Base-by-base conservation (phyloP, 202 grass and related monocot genomes). In the Alloteropsis angusta region DNA sequence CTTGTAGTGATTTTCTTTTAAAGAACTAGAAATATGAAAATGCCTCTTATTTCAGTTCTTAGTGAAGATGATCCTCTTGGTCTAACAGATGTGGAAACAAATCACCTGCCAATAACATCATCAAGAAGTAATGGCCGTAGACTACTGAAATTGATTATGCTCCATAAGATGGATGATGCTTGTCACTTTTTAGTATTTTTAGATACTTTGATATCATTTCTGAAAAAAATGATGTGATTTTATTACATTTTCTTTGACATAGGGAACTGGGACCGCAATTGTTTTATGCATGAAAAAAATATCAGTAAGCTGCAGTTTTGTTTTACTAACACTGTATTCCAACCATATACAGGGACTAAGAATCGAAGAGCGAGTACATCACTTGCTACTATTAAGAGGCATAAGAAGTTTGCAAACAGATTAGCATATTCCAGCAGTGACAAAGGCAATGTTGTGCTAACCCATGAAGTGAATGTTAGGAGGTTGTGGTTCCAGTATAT, bases 401-500 rank as follows among this genome's bases (percentile, higher is more conserved):
- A 50, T 72, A 56, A 71, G 68, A 65, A 80, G 54, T 68, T 75
- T 65, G 62, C 57, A 75, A 65, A 74, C 50, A 56, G 30, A 81
- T 79, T 62, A 71, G 28, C 54, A 79, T 47, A 34, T 79, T 73
- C 60, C 67, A 54, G 36, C 28, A 78, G 43, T 28, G 36, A 75
- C 73, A 57, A 88, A 80, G 47, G 65, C 34, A 60, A 68, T 80
- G 59, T 49, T 72, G 55, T 70, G 75, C 74, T 60, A 85, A 61
- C 53, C 44, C 68, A 9, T 76, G 82, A 79, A 84, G 61, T 66
- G 41, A 79, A 80, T 74, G 32, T 23, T 80, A 79, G 71, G 83
- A 90, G 87, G 87, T 93, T 85, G 41, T 53, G 63, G 16, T 81
- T 76, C 26, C 47, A 84, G 10, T 82, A 65, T 38, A 72, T 76